Evolutionary conservation across 176 grass and related monocot species (phyloP), one percentile per base, ranked within the genome.

Genomic region (Carex scoparia): DNA sequence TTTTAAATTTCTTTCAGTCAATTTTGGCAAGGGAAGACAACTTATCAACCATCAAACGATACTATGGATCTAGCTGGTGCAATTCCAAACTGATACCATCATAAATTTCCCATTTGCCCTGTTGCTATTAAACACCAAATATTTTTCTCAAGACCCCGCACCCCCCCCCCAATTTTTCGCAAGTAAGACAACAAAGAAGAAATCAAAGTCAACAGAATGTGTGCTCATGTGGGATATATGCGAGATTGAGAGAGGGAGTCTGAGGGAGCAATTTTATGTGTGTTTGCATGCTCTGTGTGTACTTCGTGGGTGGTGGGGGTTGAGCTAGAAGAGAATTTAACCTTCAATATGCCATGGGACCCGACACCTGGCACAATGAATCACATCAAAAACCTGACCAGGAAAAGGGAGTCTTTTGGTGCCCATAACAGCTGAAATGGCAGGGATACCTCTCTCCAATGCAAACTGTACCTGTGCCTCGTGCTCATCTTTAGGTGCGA

Each of bases 381-480:
- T 88, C 85, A 84, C 91, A 91, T 99, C 97, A 83, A 95, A 99
- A 79, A 99, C 90, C 66, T 69, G 91, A 79, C 93, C 88, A 48
- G 97, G 91, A 59, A 94, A 99, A 80, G 97, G 93, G 81, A 99
- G 97, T 86, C 97, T 90, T 86, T 99, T 96, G 46, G 93, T 92
- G 57, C 97, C 97, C 97, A 99, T 99, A 79, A 99, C 97, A 75
- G 97, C 97, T 86, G 91, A 99, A 84, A 99, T 91, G 80, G 93
- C 97, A 82, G 97, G 97, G 85, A 99, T 94, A 83, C 97, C 97
- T 86, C 97, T 94, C 85, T 99, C 97, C 12, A 99, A 82, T 46
- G 97, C 97, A 91, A 99, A 99, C 85, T 99, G 97, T 81, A 99
- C 91, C 92, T 99, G 97, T 53, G 93, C 97, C 89, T 99, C 97